Evolutionary conservation across 2,329 filamentous ascomycete species (phyloP), one percentile per base, ranked within the genome.

Genomic region (Stemphylium vesicarium): DNA sequence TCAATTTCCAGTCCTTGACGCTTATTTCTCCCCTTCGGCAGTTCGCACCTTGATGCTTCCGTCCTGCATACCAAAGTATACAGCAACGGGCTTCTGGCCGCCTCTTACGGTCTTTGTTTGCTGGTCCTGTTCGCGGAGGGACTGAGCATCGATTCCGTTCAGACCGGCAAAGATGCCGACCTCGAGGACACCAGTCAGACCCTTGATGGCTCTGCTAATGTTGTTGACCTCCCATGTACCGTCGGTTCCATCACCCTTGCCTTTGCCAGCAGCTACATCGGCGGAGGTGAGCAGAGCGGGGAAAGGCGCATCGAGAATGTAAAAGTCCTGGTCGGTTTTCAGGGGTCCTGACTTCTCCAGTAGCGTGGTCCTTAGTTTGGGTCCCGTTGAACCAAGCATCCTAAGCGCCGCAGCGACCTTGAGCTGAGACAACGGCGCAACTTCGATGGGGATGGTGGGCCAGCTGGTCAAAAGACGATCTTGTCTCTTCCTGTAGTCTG

Each of bases 221-320:
- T 81, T 82, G 60, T 88, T 84, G 5, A 97, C 90, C 61, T 94
- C 90, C 91, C 92, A 97, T 36, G 84, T 78, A 13, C 91, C 89
- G 57, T 85, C 81, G 36, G 63, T 82, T 78, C 86, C 84, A 57
- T 85, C 82, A 5, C 82, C 75, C 46, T 74, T 74, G 56, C 74
- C 72, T 39, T 71, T 66, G 11, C 75, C 72, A 8, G 75, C 75
- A 31, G 73, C 70, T 15, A 86, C 70, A 67, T 88, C 85, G n/a
- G 80, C 78, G 16, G 80, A 65, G n/a, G 90, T 84, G 43, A 91
- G 79, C 47, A 98, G 81, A 4, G 87, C 61, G 2, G 84, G 79
- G 78, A 99, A 98, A 0, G 92, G 92, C 11, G 95, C 95, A 71
- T 99, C 95, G 62, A 99, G 88, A 67, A 99, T 90, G 80, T 89